These are phyloP conservation scores for Scheffersomyces illinoinensis DNA, from an alignment of 1,139 yeast species.

Conservation along the genomic window DNA sequence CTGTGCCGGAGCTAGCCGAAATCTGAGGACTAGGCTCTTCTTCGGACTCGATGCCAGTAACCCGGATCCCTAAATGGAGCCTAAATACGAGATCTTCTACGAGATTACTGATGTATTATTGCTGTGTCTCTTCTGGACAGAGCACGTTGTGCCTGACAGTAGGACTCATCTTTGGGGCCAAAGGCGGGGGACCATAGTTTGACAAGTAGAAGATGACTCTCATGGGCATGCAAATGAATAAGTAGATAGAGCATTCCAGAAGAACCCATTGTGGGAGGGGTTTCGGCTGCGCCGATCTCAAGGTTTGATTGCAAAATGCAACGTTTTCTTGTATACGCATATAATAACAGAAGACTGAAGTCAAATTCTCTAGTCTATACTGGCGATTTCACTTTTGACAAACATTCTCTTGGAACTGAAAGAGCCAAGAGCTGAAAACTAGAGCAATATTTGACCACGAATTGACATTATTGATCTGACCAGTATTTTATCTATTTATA, in stretches of 20 bases:
- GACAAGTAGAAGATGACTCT: not conserved
- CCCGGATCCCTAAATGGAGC: not conserved
- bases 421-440: not conserved
- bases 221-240: not conserved
- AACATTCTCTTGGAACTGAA: not conserved
- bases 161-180: not conserved
- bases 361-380: not conserved
- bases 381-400: not conserved
- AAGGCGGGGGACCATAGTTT: not conserved
- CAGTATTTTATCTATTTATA: no score
- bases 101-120: not conserved
- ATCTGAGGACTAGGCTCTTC: not conserved
- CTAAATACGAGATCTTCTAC: not conserved
- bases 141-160: not conserved
- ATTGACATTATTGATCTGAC: not conserved
- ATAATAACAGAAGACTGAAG: not conserved
- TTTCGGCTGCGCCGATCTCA: not conserved
- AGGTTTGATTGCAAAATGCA: not conserved
- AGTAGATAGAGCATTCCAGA: not conserved
- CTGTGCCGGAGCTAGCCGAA: not conserved
- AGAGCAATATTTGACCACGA: not conserved
- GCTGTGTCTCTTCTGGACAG: not conserved
- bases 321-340: not conserved
- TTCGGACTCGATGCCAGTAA: not conserved
- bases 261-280: not conserved